A percentile compares a stretch with the other conserved stretches of the same genome.
phyloP scores from a whole-genome alignment of 2,329 filamentous ascomycete genomes.

The Meredithiella fracta region DNA sequence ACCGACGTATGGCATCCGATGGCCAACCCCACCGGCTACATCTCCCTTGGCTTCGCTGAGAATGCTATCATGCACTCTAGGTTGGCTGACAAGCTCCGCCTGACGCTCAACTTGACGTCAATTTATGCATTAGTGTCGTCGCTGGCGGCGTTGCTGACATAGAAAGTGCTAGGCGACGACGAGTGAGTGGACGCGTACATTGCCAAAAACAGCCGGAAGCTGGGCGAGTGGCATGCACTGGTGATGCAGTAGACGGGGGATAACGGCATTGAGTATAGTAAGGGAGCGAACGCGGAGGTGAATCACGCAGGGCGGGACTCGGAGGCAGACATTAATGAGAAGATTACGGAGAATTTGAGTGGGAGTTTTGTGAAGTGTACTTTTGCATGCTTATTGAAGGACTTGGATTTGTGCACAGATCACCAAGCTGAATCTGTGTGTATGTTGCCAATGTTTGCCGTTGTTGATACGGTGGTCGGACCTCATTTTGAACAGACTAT shows the following conservation, averaged over 20 bases:
- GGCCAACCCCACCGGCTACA: slow-evolving; percentile 27
- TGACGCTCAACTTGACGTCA: slow-evolving; percentile 22
- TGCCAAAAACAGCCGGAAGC: slow-evolving; percentile 24
- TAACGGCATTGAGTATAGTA: slow-evolving; percentile 28
- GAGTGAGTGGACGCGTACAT: slow-evolving; percentile 29
- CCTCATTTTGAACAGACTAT: too few relatives aligned
- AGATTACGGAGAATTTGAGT: slow-evolving; percentile 20
- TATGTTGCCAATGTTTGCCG: too few relatives aligned
- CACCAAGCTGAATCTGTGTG: too few relatives aligned
- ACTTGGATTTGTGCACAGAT: too few relatives aligned
- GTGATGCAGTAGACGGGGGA: slow-evolving; percentile 23
- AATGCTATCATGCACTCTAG: slow-evolving; percentile 34
- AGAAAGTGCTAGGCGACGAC: slow-evolving; percentile 28
- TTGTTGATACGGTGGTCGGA: too few relatives aligned
- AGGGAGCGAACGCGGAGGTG: slow-evolving; percentile 35
- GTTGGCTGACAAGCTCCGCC: slow-evolving; percentile 26
- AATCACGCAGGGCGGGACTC: slow-evolving; percentile 12
- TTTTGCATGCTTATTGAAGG: too few relatives aligned
- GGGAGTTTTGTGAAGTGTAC: too few relatives aligned
- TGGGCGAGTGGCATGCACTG: slow-evolving; percentile 25
- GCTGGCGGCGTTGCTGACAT: slow-evolving; percentile 25
- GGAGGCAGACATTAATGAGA: slow-evolving; percentile 17
- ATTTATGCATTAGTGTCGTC: slow-evolving; percentile 31
- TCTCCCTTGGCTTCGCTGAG: slow-evolving; percentile 36
- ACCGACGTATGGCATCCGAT: slow-evolving; percentile 27